Evolutionary conservation across 1,284 basidiomycete species (phyloP), one percentile per base, ranked within the genome.

Genomic region (Xerocomus minutiporus): DNA sequence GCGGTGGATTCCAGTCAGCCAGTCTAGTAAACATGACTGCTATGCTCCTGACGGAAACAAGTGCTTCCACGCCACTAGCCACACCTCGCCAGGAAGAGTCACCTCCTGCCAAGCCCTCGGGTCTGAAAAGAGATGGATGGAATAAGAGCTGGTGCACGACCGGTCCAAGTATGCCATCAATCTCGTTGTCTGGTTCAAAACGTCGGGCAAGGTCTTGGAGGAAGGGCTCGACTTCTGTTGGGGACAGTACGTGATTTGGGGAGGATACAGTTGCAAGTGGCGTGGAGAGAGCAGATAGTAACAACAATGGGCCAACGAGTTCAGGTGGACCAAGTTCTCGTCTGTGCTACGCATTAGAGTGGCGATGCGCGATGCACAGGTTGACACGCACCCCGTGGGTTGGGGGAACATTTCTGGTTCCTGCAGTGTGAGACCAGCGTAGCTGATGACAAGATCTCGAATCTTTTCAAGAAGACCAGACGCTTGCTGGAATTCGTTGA

Each of bases 361-460:
- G 35, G 23, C n/a, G 26, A 31, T 25, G 38, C 3, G 12, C 26
- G 39, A 29, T 41, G 15, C 29, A 43, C n/a, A 15, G 5, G n/a
- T 35, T 41, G 25, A 49, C 43, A 78, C 84, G 31, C 70, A 90
- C 84, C 81, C 81, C 54, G 71, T 59, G 0, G 94, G 92, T 64
- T 94, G 91, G 45, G 93, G 90, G 61, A 99, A 98, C 89, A 98
- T 95, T 42, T 83, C 84, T 0, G 95, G 91, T 56, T 95, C 93
- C 70, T 96, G 92, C 8, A 99, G 74, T 13, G 84, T 88, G 53
- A 98, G 79, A 8, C 95, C 95, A 12, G 87, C 82, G 70, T 99
- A 99, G 50, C 91, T 93, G 56, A 97, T 83, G 51, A 99, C 71
- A 15, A 98, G 76, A 49, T 87, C 80, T 39, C 86, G 84, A 28